Conservation (phyloP, 1,284 basidiomycete species). For the Fomitopsis schrenkii region DNA sequence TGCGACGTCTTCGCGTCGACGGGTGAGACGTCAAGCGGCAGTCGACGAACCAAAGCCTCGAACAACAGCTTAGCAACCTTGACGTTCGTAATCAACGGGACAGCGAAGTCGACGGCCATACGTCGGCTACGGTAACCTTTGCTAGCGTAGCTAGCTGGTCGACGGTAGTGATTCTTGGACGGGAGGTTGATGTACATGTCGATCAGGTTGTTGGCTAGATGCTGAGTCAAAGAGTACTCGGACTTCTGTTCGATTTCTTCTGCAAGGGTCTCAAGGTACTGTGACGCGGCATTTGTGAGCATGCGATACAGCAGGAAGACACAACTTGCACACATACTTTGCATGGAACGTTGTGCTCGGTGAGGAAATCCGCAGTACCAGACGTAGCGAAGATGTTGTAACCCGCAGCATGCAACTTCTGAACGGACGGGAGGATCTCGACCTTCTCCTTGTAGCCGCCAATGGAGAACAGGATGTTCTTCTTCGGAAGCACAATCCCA, state of each 20-base stretch:
- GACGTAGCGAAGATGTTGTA: slow-evolving; percentile 98
- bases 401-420: slow-evolving; percentile 91
- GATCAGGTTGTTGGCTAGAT: slow-evolving; percentile 93
- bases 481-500: slow-evolving; percentile 91
- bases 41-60: slow-evolving; percentile 88
- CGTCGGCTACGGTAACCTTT: slow-evolving; percentile 96
- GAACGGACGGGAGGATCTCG: slow-evolving; percentile 94
- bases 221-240: slow-evolving; percentile 93
- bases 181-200: slow-evolving; percentile 99
- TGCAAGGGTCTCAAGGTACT: slow-evolving; percentile 85
- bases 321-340: slow-evolving; percentile 50
- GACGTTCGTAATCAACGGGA: slow-evolving; percentile 97
- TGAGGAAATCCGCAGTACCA: slow-evolving; percentile 94
- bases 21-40: slow-evolving; percentile 85
- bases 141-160: slow-evolving; percentile 95
- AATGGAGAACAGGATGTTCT: slow-evolving; percentile 92
- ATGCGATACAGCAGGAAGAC: neutral
- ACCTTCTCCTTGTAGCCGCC: slow-evolving; percentile 98
- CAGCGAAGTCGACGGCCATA: slow-evolving; percentile 99
- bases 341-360: slow-evolving; percentile 80
- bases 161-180: slow-evolving; percentile 96
- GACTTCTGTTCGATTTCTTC: slow-evolving; percentile 85
- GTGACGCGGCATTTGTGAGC: slow-evolving; percentile 8
- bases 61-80: slow-evolving; percentile 98
- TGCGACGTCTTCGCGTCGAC: slow-evolving; percentile 97